These are phyloP conservation scores for Rhododendron simsii DNA, from an alignment of 148 eudicot genomes.

Conservation along the genomic window DNA sequence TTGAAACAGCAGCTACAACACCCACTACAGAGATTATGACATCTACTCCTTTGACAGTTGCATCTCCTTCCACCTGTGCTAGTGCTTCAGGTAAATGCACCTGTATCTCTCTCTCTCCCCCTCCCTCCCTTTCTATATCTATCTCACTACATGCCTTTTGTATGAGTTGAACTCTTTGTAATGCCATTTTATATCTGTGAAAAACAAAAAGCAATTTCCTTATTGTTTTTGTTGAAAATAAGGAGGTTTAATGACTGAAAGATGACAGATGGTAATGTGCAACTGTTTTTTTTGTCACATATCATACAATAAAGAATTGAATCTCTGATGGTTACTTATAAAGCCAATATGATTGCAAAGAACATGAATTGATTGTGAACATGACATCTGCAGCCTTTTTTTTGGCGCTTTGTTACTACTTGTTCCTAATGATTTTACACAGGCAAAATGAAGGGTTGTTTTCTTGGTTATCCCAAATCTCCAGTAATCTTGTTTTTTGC, in stretches of 20 bases:
- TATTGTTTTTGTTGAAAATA: neutral
- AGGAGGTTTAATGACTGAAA: neutral
- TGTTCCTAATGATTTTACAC: slow-evolving; percentile 30
- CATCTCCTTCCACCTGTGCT: too few relatives aligned
- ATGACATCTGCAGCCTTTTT: slow-evolving; percentile 10
- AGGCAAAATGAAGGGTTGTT: slow-evolving; percentile 28
- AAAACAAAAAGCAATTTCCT: neutral
- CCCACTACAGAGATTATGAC: too few relatives aligned
- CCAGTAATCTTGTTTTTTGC: slow-evolving; percentile 14
- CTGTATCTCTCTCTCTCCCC: too few relatives aligned
- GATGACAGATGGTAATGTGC: neutral
- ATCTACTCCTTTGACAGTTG: too few relatives aligned
- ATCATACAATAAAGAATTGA: neutral
- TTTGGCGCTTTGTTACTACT: neutral
- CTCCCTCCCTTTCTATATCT: too few relatives aligned
- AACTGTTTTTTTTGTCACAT: neutral
- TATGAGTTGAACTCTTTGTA: too few relatives aligned
- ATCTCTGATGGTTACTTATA: neutral
- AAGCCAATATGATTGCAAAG: neutral
- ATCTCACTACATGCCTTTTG: too few relatives aligned
- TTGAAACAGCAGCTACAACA: too few relatives aligned
- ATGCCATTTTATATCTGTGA: too few relatives aligned
- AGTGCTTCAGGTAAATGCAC: too few relatives aligned
- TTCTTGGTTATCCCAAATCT: slow-evolving; percentile 35
- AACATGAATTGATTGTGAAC: neutral